Evolutionary conservation across 768 basidiomycete genomes (phyloP).

Genomic region (Agaricus blazei): DNA sequence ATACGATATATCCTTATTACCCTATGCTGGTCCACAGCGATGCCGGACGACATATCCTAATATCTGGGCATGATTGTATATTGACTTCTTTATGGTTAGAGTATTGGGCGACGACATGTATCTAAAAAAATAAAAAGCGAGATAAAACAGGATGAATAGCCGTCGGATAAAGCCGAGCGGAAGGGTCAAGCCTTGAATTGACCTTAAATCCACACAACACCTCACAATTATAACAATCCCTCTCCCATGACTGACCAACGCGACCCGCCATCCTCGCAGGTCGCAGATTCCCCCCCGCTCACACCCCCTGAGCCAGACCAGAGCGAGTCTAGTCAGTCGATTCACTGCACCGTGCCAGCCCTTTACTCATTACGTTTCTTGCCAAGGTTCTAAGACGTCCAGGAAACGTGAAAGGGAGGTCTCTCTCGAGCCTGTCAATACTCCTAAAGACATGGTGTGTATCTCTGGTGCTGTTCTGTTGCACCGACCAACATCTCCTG

Average conservation of each 20-base stretch:
- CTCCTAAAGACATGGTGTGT: slow-evolving; percentile 40
- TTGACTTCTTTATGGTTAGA: neutral
- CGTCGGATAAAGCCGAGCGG: slow-evolving; percentile 33
- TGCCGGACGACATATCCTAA: neutral
- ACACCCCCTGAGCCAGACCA: slow-evolving; percentile 11
- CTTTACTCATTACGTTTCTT: slow-evolving; percentile 10
- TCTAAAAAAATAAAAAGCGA: slow-evolving; percentile 1
- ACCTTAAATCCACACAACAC: slow-evolving; percentile 4
- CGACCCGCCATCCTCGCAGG: neutral
- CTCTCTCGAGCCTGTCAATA: slow-evolving; percentile 62
- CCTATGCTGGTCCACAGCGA: neutral
- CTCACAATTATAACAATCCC: neutral
- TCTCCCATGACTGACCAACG: slow-evolving; percentile 1
- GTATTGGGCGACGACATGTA: too few species aligned
- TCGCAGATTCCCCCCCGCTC: slow-evolving; percentile 11
- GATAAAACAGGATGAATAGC: slow-evolving; percentile 9
- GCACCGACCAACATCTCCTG: slow-evolving; percentile 10
- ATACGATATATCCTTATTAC: slow-evolving; percentile 6
- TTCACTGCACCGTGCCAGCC: slow-evolving; percentile 6
- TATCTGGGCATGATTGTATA: neutral
- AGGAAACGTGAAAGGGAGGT: slow-evolving; percentile 77
- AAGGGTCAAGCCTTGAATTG: slow-evolving; percentile 8
- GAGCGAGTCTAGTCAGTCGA: slow-evolving; percentile 10
- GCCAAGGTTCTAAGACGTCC: slow-evolving; percentile 43
- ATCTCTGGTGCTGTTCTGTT: neutral